Base-by-base conservation (phyloP, 2,329 filamentous ascomycete genomes). In the Endothia cerciana region DNA sequence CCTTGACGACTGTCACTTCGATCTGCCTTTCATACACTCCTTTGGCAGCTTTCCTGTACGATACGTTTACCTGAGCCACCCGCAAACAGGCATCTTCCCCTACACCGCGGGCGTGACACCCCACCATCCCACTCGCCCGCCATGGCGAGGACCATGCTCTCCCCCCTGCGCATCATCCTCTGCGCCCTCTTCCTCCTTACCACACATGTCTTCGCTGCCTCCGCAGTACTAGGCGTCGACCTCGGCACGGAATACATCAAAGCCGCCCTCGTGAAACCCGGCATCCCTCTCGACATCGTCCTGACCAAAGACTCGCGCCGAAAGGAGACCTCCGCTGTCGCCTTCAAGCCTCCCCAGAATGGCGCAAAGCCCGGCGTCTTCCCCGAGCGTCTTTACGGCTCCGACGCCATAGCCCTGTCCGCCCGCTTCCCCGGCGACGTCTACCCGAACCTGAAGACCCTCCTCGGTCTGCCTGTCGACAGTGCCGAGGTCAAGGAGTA, bases 171-270 rank as follows among this genome's bases (percentile, higher is more conserved):
- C 47, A 72, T 78, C 64, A 69, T 80, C 56, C 73, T 80, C 57
- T 77, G 76, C 59, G 72, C 77, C 68, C 69, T 80, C 60, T 77
- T 82, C 65, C 70, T 83, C 63, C 81, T 82, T 68, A 78, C 79
- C 36, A 74, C 79, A 56, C 78, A 86, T 70, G 84, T 83, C 51
- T 79, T 84, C 51, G 85, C 85, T 33, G 79, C 80, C 60, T 82
- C 92, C 10, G 92, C 93, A 62, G 94, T 98, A 22, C 83, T 99
- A 28, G 95, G 95, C 69, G 87, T 99, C 73, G 95, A 99, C 79
- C 85, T 99, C 63, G 95, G 95, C 71, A 97, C 95, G 65, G 93
- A 97, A 77, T 97, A 97, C 81, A 91, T 99, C 81, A 99, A 98
- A 82, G 94, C 94, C 36, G 89, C 92, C 17, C 87, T 99, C 51